Evolutionary conservation across 768 basidiomycete species (phyloP), one percentile per base, ranked within the genome.

Genomic region (Macrolepiota fuliginosa): DNA sequence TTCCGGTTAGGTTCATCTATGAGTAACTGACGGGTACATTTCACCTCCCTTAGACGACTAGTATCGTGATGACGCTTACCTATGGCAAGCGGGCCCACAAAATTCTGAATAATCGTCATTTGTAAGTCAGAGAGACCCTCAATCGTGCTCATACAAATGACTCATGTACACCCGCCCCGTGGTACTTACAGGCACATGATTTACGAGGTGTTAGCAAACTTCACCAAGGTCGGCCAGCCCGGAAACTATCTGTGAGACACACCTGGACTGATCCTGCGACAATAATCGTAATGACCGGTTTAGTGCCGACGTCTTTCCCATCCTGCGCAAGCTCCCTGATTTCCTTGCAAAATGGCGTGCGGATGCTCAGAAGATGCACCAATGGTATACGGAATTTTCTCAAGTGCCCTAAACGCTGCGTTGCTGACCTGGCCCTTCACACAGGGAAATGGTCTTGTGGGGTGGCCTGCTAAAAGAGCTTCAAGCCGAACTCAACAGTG

Each of bases 381-480:
- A 64, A 58, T 70, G 71, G 71, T 71, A 56, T 47, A 32, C 29
- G 29, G 12, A 12, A n/a, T 24, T 61, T 27, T 40, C 36, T 27
- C 11, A 27, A 40, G 49, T 45, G 11, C 29, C 19, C 13, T 12
- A 19, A 4, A 12, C 24, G n/a, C 35, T 24, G 32, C 11, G 15
- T 2, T 51, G 9, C 40, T 27, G n/a, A 32, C 17, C 32, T 46
- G 36, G 12, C 56, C n/a, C 27, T 45, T 35, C 47, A 36, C 49
- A 37, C 40, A 70, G 69, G 69, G 69, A 70, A 57, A 70, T 70
- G 69, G 63, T 66, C 46, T 65, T 70, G 24, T 70, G 69, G 69
- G 69, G 69, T 27, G 68, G 69, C 17, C 61, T 70, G 12, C 67
- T 70, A 3, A 64, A 63, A n/a, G 69, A 70, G 40, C 58, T 69